Evolutionary conservation across 1,284 basidiomycete species (phyloP), one percentile per base, ranked within the genome.

Genomic region (Sutorius eximius): DNA sequence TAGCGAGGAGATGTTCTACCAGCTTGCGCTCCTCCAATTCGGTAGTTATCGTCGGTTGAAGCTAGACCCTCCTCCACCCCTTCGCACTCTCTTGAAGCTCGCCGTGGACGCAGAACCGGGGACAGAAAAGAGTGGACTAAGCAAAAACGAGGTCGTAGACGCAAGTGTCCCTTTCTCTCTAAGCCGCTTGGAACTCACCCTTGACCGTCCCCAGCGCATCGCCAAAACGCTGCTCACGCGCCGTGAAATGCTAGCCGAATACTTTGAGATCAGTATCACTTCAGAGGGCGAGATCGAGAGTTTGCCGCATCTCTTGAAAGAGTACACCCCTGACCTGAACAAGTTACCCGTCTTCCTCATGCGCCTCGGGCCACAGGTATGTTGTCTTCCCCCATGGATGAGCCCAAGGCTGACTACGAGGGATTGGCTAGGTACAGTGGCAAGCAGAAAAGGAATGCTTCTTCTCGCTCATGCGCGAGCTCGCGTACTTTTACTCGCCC

Each of bases 1-100:
- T 60, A 96, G 93, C 0, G 93, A 97, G 64, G 95, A 98, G 63
- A 81, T 98, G 42, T 97, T 98, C 65, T 99, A 98, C 70, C 97
- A 99, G 68, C 82, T 99, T 1, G 91, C 86, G 2, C 73, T 99
- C 44, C 80, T 93, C 18, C 96, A 99, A 69, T 99, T 99, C 66
- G 94, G 95, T 1, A 84, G 89, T 58, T 82, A 91, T 57, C 80
- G 82, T 49, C 80, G 85, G 10, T 72, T 98, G 45, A 85, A 84
- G 52, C 78, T 99, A 4, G 86, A 95, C 40, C 96, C 97, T 0
- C 77, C 95, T 1, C 93, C 93, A 0, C 74, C 81, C 0, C 66
- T 99, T 5, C 78, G 78, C 3, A 82, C 82, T 10, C 77, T 99
- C 43, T 68, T 99, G 9, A 76, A 81, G 38, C 80, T 98, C 9